Evolutionary conservation across 768 basidiomycete species (phyloP), one percentile per base, ranked within the genome.

Genomic region (Calocybe cyanea): DNA sequence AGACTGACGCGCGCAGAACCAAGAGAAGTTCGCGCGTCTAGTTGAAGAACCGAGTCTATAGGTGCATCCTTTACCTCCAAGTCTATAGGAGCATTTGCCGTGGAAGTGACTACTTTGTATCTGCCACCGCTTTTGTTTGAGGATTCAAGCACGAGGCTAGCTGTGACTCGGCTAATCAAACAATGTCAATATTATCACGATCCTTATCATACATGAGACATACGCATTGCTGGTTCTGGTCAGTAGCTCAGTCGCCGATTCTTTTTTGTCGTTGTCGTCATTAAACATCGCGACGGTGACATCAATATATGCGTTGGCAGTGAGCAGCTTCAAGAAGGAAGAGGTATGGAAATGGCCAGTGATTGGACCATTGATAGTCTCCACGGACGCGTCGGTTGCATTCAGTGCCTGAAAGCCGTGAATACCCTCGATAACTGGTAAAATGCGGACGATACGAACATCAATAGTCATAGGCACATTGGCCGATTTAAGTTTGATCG

Each of bases 301-400:
- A 3, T 62, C 42, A 42, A 84, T 69, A 2, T 40, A 58, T 1
- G 65, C 64, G 50, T 80, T 78, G 17, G 65, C 51, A n/a, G 72
- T 71, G 10, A 51, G n/a, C n/a, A 72, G 48, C 3, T 34, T 47
- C 13, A 71, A 57, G 15, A 56, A 57, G 0, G 53, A 49, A 0
- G 66, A 60, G 7, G 61, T 55, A 17, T 68, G 67, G 63, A 76
- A 80, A 24, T 50, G 54, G 8, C 82, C 82, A 2, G 49, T 48
- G 25, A 84, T 77, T 7, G 51, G 55, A n/a, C 68, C 69, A 39
- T 78, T 80, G 5, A 65, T 52, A 1, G 74, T 75, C 18, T 51
- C 41, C 5, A 70, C 38, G 1, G 40, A 46, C 7, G 57, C 66
- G 17, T 60, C 55, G 14, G 43, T 46, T 0, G 67, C 63, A 15